Base-by-base conservation (phyloP, 805 yeast species). In the Kluyveromyces starmeri region DNA sequence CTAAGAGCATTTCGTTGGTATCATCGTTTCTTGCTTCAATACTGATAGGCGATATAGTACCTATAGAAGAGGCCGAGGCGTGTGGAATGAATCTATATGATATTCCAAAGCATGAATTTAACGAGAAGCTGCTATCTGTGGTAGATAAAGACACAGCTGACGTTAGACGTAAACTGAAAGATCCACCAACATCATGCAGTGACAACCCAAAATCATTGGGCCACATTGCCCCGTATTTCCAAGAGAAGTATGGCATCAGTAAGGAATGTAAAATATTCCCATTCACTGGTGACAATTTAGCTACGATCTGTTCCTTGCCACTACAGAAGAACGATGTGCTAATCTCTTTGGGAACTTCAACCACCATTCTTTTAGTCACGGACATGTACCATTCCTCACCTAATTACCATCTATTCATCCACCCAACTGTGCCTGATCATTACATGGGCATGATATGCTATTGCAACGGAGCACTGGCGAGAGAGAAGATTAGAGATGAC, bases 371-470 rank as follows among this genome's bases (percentile, higher is more conserved):
- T 22, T 60, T 86, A 31, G 78, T 86, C 27, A 86, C 96, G 5
- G 79, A 83, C 39, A 69, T 74, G 37, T 86, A 78, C 52, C 67
- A 67, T 13, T 86, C 96, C 2, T 79, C 88, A 1, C 74, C 84
- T 5, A 81, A 78, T 46, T 86, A 85, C 53, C 96, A 86, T 51
- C 58, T 85, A 44, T 86, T 86, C 62, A 74, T 74, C 42, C 96
- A 88, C 53, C 96, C 96, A 7, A 80, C 94, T 0, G 71, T 82
- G 41, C 71, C 73, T 1, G 68, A 67, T 23, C 75, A 79, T 23
- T 86, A 75, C 54, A 88, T 86, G 96, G 95, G 94, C 15, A 86
- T 86, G 96, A 73, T 88, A 36, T 86, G 96, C 55, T 86, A 86
- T 56, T 82, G 94, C 51, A 86, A 86, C 54, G 96, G 96, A 0